Percentiles rank a stretch among this genome's conserved stretches.
phyloP scores from a whole-genome alignment of 306 rosid species.

The Rosa chinensis region DNA sequence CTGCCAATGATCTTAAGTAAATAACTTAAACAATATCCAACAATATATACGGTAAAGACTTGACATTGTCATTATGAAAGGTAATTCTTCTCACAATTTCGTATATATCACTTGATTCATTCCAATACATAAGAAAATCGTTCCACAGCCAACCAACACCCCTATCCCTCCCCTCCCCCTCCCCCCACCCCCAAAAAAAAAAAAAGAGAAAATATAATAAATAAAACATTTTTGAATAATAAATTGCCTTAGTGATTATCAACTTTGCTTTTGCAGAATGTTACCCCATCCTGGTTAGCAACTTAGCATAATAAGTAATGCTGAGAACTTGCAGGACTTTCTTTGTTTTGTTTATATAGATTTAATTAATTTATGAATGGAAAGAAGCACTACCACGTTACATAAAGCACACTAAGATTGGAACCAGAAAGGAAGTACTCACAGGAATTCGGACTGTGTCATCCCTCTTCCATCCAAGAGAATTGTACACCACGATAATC shows the following conservation, averaged over 20 bases:
- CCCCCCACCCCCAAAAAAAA: too few relatives aligned
- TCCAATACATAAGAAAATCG: background rate
- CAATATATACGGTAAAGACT: background rate
- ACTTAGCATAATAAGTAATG: too few relatives aligned
- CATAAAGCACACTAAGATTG: too few relatives aligned
- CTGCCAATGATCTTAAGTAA: background rate
- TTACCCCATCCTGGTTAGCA: background rate
- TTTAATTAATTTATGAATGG: too few relatives aligned
- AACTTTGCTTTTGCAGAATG: background rate
- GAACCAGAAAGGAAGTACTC: too few relatives aligned
- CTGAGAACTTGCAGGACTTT: too few relatives aligned
- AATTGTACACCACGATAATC: slow-evolving; percentile 47
- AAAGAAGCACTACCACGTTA: too few relatives aligned
- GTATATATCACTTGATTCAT: background rate
- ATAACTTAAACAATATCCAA: background rate
- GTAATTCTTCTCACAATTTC: background rate
- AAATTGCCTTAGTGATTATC: background rate
- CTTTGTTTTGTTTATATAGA: too few relatives aligned
- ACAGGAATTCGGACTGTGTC: slow-evolving; percentile 43
- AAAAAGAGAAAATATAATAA: background rate
- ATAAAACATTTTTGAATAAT: background rate
- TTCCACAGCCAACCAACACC: background rate
- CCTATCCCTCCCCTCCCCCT: too few relatives aligned
- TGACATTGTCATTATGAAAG: background rate
- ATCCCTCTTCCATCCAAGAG: slow-evolving; percentile 60